Base-by-base conservation (phyloP, 495 filamentous ascomycete species). In the Oleoguttula mirabilis region DNA sequence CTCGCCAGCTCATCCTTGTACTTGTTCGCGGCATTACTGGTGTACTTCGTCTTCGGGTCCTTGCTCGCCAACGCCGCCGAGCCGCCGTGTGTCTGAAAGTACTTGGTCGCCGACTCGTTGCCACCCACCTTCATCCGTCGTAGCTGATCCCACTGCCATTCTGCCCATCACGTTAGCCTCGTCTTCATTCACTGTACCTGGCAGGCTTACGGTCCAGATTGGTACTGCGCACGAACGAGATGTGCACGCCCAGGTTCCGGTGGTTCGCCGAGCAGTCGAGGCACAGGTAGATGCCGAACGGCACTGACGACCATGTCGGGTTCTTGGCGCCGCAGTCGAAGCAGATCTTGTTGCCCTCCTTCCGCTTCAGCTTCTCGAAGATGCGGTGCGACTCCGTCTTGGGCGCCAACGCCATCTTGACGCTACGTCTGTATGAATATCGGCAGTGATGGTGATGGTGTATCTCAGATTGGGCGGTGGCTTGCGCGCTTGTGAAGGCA, bases 91-190 rank as follows among this genome's bases (percentile, higher is more conserved):
- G 81, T 77, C 63, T 94, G 87, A 68, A 95, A 96, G 65, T 83
- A 98, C 62, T 94, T 94, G 38, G 87, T 96, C 19, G 90, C 92
- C 22, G 87, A 94, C 63, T 96, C 90, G 59, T 98, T 98, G 43
- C 90, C 90, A 51, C 90, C 90, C 14, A 94, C 84, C 65, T 96
- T 96, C 90, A 98, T 98, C n/a, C 82, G 63, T 30, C 90, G 82
- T 23, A 98, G 75, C 58, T 96, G 88, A 56, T 95, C 88, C 88
- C 90, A 96, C 81, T 94, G 84, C 92, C 92, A 98, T 68, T 92
- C 90, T 98, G 55, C 32, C 5, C 20, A 30, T 3, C 32, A 45
- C 10, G 21, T 41, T 10, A 48, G 43, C 21, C 15, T 23, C 16
- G 4, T 8, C 21, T 16, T 10, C 10, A 4, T 10, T 24, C 5